Evolutionary conservation across 1,284 basidiomycete species (phyloP).

Genomic region (Veloboletus limbatus): DNA sequence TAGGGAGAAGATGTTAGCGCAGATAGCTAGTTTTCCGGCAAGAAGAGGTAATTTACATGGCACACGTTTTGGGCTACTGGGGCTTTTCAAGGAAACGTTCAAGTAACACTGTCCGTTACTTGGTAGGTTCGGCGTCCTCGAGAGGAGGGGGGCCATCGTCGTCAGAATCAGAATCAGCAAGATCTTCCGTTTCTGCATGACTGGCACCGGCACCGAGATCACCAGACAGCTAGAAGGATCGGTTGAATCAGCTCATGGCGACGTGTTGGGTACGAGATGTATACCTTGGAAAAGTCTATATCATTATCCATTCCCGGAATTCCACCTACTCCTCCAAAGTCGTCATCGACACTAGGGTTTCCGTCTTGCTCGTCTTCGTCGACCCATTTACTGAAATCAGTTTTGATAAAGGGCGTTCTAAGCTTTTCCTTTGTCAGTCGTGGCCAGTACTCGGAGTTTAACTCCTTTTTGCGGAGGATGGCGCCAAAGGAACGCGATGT

Average conservation of each 20-base stretch:
- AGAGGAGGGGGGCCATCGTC: slow-evolving; percentile 76
- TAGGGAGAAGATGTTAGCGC: too few relatives aligned
- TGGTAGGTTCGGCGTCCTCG: slow-evolving; percentile 52
- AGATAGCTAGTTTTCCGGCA: too few relatives aligned
- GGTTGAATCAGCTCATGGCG: slow-evolving; percentile 7
- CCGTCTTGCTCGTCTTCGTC: slow-evolving; percentile 94
- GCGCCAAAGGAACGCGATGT: slow-evolving; percentile 66
- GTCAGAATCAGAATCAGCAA: slow-evolving; percentile 49
- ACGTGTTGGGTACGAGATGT: slow-evolving; percentile 4
- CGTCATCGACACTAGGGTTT: slow-evolving; percentile 44
- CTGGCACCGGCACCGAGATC: background rate
- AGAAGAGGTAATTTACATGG: slow-evolving; percentile 19
- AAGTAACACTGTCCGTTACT: slow-evolving; percentile 5
- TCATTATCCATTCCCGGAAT: slow-evolving; percentile 44
- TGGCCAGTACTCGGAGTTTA: slow-evolving; percentile 81
- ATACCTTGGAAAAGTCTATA: slow-evolving; percentile 62
- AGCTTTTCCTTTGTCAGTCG: slow-evolving; percentile 85
- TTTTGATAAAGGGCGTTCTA: slow-evolving; percentile 80
- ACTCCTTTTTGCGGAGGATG: slow-evolving; percentile 79
- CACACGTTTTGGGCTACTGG: slow-evolving; percentile 4
- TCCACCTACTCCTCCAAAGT: slow-evolving; percentile 37
- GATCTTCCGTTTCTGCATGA: slow-evolving; percentile 6
- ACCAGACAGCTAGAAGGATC: slow-evolving; percentile 23
- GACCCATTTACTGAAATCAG: slow-evolving; percentile 90
- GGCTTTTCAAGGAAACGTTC: background rate